A percentile compares a stretch with the other conserved stretches of the same genome.
Evolutionary conservation across 176 grass and related monocot species (phyloP).

Genomic region (Saccharum spontaneum): DNA sequence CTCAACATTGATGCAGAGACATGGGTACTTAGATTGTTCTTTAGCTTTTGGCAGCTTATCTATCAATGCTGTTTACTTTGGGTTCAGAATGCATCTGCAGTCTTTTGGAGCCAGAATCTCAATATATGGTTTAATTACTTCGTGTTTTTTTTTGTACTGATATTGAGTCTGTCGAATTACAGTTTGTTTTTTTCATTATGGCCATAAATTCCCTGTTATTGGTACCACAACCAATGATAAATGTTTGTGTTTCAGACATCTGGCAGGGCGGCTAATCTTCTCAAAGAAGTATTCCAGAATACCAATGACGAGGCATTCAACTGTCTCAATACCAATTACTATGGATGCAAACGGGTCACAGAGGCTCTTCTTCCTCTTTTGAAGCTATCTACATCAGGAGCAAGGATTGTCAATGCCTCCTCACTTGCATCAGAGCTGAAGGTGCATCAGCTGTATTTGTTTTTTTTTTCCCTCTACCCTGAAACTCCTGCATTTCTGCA

Average conservation of each 20-base stretch:
- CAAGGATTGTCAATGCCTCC: constrained; percentile 66
- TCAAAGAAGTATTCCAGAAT: constrained; percentile 59
- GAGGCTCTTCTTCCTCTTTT: constrained; percentile 71
- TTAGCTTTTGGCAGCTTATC: not conserved
- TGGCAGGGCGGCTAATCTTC: constrained; percentile 54
- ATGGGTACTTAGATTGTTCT: constrained; percentile 34
- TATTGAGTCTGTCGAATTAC: not conserved
- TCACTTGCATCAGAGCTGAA: constrained; percentile 71
- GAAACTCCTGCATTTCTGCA: not conserved
- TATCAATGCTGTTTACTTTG: not conserved
- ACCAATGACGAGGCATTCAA: constrained; percentile 48
- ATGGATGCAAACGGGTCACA: constrained; percentile 65
- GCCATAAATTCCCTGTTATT: not conserved
- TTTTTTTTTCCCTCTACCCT: not conserved
- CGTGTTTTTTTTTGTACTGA: not conserved
- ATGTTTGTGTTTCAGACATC: constrained; percentile 52
- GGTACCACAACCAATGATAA: not conserved
- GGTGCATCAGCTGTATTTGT: not conserved
- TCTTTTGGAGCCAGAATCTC: not conserved
- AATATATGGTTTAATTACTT: not conserved
- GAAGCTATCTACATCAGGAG: constrained; percentile 54
- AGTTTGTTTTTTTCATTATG: not conserved
- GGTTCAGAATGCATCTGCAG: not conserved
- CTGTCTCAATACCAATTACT: constrained; percentile 55
- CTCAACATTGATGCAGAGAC: constrained; percentile 56